Percentiles rank a stretch among this genome's conserved stretches.
Evolutionary conservation across 1,284 basidiomycete genomes (phyloP).

Genomic region (Tetrapyrgos nigripes): DNA sequence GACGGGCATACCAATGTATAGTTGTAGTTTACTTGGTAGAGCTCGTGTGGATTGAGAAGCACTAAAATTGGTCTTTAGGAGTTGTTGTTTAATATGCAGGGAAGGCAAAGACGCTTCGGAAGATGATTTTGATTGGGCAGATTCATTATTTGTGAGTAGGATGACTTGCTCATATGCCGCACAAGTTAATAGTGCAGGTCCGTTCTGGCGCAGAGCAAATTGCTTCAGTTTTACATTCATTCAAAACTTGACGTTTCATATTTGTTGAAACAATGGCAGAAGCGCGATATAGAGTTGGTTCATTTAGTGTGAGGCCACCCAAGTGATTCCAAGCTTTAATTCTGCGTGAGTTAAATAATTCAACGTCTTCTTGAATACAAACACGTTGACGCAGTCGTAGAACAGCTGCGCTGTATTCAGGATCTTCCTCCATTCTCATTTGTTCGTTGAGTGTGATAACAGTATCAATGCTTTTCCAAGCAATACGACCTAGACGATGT

Average conservation of each 20-base stretch:
- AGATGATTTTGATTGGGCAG: no score
- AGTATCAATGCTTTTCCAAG: slow-evolving; percentile 6
- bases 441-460: not conserved
- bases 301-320: not conserved
- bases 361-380: slow-evolving; percentile 3
- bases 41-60: not conserved
- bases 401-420: slow-evolving; percentile 4
- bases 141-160: no score
- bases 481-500: slow-evolving; percentile 2
- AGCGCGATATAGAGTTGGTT: not conserved
- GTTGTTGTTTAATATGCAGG: not conserved
- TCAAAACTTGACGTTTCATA: slow-evolving; percentile 19
- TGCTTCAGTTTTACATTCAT: slow-evolving; percentile 18
- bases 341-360: slow-evolving; percentile 5
- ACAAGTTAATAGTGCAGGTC: no score
- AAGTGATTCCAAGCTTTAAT: not conserved
- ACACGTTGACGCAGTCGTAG: not conserved
- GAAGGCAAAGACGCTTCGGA: no score
- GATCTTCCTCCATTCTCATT: slow-evolving; percentile 4
- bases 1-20: slow-evolving; percentile 37
- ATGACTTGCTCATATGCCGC: no score
- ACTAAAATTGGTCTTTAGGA: slow-evolving; percentile 7
- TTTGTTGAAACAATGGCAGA: slow-evolving; percentile 22
- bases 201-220: no score
- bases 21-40: slow-evolving; percentile 19